phyloP scores from a whole-genome alignment of 768 basidiomycete species.

The Austroboletus festivus region DNA sequence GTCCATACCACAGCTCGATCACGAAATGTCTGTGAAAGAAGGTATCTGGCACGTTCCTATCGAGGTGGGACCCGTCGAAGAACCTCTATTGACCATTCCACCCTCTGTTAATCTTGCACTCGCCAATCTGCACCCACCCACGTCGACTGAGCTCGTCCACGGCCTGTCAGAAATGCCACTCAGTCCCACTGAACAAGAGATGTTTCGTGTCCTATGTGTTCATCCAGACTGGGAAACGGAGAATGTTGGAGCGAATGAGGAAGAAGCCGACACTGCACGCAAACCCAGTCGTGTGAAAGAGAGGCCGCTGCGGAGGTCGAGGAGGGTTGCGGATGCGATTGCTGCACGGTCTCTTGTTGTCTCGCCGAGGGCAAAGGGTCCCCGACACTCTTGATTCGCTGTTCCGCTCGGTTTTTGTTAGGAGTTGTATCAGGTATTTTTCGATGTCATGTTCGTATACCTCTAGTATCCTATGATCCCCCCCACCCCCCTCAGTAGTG shows the following conservation, averaged over 20 bases:
- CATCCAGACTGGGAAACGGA: slow-evolving; percentile 52
- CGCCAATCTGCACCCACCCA: slow-evolving; percentile 25
- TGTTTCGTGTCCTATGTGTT: slow-evolving; percentile 63
- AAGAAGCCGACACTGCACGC: slow-evolving; percentile 3
- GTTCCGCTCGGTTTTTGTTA: slow-evolving; percentile 13
- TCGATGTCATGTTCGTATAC: slow-evolving; percentile 21
- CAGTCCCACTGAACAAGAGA: slow-evolving; percentile 66
- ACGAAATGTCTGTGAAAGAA: slow-evolving; percentile 6
- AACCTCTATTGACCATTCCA: slow-evolving; percentile 22
- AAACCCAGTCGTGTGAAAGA: slow-evolving; percentile 6
- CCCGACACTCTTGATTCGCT: slow-evolving; percentile 23
- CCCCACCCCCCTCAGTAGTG: slow-evolving; percentile 17
- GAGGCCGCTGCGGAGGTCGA: slow-evolving; percentile 45
- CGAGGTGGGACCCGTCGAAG: slow-evolving; percentile 22
- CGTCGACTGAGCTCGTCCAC: slow-evolving; percentile 10
- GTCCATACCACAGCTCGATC: slow-evolving; percentile 4
- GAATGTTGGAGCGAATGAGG: slow-evolving; percentile 21
- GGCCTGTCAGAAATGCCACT: slow-evolving; percentile 43
- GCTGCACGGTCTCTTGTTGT: slow-evolving; percentile 47
- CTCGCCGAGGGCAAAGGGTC: slow-evolving; percentile 28
- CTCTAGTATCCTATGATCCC: slow-evolving; percentile 26
- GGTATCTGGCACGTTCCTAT: slow-evolving; percentile 18
- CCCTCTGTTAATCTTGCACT: slow-evolving; percentile 30
- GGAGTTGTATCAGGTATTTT: slow-evolving; percentile 24
- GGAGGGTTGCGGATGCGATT: slow-evolving; percentile 60